Base-by-base conservation (phyloP, 148 eudicot genomes). In the Rhododendron kiyosumense region DNA sequence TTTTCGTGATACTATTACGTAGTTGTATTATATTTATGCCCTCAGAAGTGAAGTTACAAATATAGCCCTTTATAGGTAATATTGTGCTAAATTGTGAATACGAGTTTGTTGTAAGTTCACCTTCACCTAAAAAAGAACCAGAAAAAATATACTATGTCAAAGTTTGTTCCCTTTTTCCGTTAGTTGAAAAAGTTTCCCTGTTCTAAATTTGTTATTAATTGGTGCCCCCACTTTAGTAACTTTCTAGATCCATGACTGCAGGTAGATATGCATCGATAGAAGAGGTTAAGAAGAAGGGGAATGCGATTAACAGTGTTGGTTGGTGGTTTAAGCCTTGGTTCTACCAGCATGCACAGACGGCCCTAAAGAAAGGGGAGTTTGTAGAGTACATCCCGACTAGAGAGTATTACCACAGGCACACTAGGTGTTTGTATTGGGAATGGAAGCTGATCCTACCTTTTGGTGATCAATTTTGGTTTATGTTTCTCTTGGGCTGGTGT, bases 291-390 rank as follows among this genome's bases (percentile, higher is more conserved):
- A 91, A 89, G 90, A 93, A 92, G 88, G 96, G 97, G 7, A 93
- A 94, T 78, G 90, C 86, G 87, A 93, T 92, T 81, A 96, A 96
- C 81, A 85, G 49, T 48, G 86, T 91, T 49, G 95, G 97, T 63
- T 93, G 98, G 98, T 96, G 98, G 98, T 96, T 86, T 74, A 96
- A 96, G 84, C 95, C 98, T 14, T 96, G 98, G 98, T 96, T 96
- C 88, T 96, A 96, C 87, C 98, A 96, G 90, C 94, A 96, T 76
- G 97, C 97, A 5, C 92, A 94, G 83, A 92, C 83, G 2, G 94
- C 97, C 14, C 86, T 96, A 48, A 91, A 88, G 81, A 93, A 78
- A 83, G 98, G 98, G 30, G 97, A 94, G 85, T 96, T 96, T 88
- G 93, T 90, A 0, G 98, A 96, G 92, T 96, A 96, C 88, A 94